Conservation (phyloP, 2,329 filamentous ascomycete genomes). For the Dactylellina sp. region DNA sequence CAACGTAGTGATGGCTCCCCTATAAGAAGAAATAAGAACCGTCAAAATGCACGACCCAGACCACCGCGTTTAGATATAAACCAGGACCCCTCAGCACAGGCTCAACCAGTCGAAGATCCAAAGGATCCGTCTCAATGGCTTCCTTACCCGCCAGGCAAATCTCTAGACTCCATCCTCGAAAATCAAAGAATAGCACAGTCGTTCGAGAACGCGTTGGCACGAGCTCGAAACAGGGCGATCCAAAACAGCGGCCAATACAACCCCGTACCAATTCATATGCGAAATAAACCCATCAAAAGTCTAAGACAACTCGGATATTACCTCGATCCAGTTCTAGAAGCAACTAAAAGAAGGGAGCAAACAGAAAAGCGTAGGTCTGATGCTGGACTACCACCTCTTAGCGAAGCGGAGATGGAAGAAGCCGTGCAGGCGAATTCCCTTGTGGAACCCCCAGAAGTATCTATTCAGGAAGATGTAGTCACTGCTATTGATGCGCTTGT, state of each 20-base stretch:
- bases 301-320: slow-evolving; percentile 4
- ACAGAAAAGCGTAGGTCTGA: not conserved
- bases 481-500: not conserved
- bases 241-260: slow-evolving; percentile 9
- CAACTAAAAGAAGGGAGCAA: not conserved
- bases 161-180: not conserved
- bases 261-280: not conserved
- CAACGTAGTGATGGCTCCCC: too few relatives aligned
- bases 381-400: not conserved
- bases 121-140: too few relatives aligned
- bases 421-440: not conserved
- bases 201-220: slow-evolving; percentile 5
- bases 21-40: too few relatives aligned
- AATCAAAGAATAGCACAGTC: not conserved
- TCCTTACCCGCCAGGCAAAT: not conserved
- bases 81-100: not conserved
- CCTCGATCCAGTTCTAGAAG: not conserved
- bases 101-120: too few relatives aligned
- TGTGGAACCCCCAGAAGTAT: not conserved
- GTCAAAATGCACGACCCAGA: too few relatives aligned
- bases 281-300: not conserved
- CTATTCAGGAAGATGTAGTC: not conserved
- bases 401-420: not conserved
- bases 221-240: slow-evolving; percentile 5
- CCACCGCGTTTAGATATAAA: too few relatives aligned